Evolutionary conservation across 2,329 filamentous ascomycete species (phyloP).

Genomic region (Ceratocystis smalleyi): DNA sequence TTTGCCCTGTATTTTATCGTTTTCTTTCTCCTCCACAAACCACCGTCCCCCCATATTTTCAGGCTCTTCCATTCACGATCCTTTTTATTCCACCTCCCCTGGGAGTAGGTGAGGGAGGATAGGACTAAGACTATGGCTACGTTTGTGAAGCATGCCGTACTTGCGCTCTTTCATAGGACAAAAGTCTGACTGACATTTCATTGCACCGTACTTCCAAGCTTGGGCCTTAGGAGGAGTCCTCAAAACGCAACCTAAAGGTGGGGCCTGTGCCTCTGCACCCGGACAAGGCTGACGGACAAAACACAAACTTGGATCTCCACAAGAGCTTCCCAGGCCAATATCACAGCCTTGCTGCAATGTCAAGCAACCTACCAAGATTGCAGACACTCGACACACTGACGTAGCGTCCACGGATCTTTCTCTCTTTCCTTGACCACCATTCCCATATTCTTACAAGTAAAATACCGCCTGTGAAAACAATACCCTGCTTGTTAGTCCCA

Average conservation of each 20-base stretch:
- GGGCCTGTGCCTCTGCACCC: background rate
- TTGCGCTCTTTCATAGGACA: too few species aligned
- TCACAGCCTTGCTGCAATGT: constrained; percentile 2
- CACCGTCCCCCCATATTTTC: too few species aligned
- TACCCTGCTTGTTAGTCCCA: background rate
- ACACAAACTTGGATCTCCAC: background rate
- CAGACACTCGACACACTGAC: background rate
- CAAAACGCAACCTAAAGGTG: background rate
- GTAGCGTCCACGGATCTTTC: background rate
- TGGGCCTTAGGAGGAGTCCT: background rate
- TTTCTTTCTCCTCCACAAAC: background rate
- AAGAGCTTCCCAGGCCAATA: background rate
- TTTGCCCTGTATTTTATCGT: background rate
- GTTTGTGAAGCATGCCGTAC: too few species aligned
- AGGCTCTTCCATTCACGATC: too few species aligned
- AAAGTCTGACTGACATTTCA: too few species aligned
- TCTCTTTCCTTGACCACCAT: background rate
- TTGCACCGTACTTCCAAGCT: background rate
- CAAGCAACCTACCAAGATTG: background rate
- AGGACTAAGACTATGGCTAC: too few species aligned
- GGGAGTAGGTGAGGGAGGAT: too few species aligned
- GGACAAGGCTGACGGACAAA: constrained; percentile 6
- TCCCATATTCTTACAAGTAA: background rate
- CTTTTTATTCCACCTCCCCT: too few species aligned
- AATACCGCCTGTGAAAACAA: background rate